A percentile compares a stretch with the other conserved stretches of the same genome.
phyloP scores from a whole-genome alignment of 176 grass and related monocot genomes.

The Musa beccarii region DNA sequence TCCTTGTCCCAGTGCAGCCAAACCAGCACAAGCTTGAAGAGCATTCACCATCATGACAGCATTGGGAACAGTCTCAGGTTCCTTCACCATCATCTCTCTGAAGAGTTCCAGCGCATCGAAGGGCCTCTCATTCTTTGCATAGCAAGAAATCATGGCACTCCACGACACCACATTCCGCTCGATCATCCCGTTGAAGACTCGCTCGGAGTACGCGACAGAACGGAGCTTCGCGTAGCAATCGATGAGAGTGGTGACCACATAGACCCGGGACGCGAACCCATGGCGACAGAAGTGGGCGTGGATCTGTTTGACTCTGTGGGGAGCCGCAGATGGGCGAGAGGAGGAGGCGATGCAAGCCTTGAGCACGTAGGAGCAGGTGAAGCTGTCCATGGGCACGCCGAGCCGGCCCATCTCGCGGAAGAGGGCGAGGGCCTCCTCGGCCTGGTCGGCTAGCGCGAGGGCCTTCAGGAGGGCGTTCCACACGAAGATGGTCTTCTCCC shows the following conservation, averaged over 20 bases:
- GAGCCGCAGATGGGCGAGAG: conserved; percentile 18
- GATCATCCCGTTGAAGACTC: conserved; percentile 45
- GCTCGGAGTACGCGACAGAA: conserved; percentile 28
- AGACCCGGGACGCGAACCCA: conserved; percentile 24
- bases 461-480: conserved; percentile 80
- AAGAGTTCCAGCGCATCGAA: conserved; percentile 63
- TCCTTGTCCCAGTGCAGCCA: conserved; percentile 40
- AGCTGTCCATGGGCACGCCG: conserved; percentile 52
- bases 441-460: conserved; percentile 32
- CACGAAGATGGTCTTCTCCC: conserved; percentile 59
- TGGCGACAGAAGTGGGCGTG: conserved; percentile 39
- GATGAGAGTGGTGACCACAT: conserved; percentile 72
- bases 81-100: conserved; percentile 46
- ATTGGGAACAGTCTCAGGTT: conserved; percentile 42
- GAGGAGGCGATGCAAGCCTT: conserved; percentile 76
- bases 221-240: conserved; percentile 87
- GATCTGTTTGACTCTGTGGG: conserved; percentile 39
- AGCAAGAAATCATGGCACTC: conserved; percentile 90
- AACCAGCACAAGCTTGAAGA: conserved; percentile 47
- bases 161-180: conserved; percentile 71
- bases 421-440: conserved; percentile 48
- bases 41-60: conserved; percentile 46
- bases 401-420: conserved; percentile 50
- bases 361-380: conserved; percentile 55
- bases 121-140: conserved; percentile 67